Evolutionary conservation across 2,329 filamentous ascomycete species (phyloP).

Genomic region (Fusarium longipes): DNA sequence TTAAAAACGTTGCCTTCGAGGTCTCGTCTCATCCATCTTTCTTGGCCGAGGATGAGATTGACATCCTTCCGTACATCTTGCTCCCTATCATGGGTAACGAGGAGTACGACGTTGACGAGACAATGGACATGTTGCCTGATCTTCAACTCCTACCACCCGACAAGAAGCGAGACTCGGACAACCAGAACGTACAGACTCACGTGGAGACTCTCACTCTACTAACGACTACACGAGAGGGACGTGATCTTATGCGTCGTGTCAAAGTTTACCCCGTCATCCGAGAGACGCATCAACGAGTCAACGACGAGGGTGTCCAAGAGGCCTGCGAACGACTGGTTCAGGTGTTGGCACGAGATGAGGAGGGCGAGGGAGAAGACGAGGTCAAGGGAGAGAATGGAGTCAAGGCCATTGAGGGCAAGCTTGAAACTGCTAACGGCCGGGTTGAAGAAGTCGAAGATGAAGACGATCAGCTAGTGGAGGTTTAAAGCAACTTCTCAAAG

Average conservation of each 20-base stretch:
- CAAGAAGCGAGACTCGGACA: conserved; percentile 84
- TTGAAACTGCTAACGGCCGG: conserved; percentile 54
- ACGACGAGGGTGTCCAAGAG: conserved; percentile 83
- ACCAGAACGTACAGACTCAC: conserved; percentile 83
- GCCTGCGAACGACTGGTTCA: conserved; percentile 91
- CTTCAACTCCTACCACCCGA: conserved; percentile 89
- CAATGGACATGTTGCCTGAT: conserved; percentile 86
- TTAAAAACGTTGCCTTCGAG: conserved; percentile 94
- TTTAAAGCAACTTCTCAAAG: conserved; percentile 49
- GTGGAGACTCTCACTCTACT: conserved; percentile 88
- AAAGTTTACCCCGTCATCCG: conserved; percentile 91
- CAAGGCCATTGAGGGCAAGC: conserved; percentile 50
- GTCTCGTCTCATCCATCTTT: conserved; percentile 77
- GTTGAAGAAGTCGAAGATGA: conserved; percentile 61
- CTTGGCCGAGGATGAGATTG: conserved; percentile 76
- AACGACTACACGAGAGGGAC: conserved; percentile 79
- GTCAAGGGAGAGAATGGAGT: conserved; percentile 50
- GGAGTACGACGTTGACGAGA: conserved; percentile 89
- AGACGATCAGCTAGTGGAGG: conserved; percentile 66
- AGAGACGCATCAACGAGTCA: conserved; percentile 82
- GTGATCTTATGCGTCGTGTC: conserved; percentile 78
- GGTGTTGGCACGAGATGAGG: conserved; percentile 85
- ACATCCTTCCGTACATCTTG: conserved; percentile 88
- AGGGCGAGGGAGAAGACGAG: conserved; percentile 54
- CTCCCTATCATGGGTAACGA: conserved; percentile 89